Evolutionary conservation across 78 protist species (phyloP).

Genomic region (Chrysochromulina tobinii): DNA sequence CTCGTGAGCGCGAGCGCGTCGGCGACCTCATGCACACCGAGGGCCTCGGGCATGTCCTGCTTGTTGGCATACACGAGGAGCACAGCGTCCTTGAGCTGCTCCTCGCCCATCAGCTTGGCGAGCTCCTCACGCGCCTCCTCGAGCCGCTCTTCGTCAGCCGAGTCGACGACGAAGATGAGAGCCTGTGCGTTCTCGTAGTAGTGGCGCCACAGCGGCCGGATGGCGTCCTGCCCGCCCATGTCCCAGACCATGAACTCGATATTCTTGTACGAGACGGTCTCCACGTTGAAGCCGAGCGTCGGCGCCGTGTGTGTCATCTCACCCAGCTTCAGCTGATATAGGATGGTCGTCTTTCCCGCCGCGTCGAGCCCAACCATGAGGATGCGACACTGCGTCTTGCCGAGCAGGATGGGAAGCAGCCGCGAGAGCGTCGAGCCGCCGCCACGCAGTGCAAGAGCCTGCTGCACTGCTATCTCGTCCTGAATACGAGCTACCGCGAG

Average conservation of each 20-base stretch:
- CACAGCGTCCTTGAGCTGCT: not conserved
- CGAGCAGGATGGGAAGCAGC: not conserved
- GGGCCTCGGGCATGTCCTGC: conserved; percentile 49
- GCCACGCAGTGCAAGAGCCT: not conserved
- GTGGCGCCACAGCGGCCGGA: not conserved
- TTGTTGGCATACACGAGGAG: conserved; percentile 45
- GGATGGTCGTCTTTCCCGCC: conserved; percentile 18
- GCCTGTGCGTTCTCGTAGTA: conserved; percentile 18
- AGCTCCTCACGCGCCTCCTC: conserved; percentile 32
- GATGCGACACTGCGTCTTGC: not conserved
- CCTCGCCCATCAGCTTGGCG: conserved; percentile 26
- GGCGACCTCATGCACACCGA: conserved; percentile 7
- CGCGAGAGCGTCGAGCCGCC: not conserved
- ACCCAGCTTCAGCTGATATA: not conserved
- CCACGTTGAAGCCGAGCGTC: conserved; percentile 31
- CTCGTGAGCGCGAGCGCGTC: not conserved
- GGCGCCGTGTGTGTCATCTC: not conserved
- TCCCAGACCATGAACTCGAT: conserved; percentile 30
- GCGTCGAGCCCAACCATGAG: not conserved
- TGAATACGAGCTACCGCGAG: too few species aligned
- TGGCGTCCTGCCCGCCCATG: conserved; percentile 31
- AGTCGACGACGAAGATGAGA: conserved; percentile 56
- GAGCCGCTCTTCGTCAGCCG: conserved; percentile 22
- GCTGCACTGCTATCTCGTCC: too few species aligned
- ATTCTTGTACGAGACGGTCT: conserved; percentile 43